Conservation (phyloP, 345 rosid species). For the Arabidopsis arenosa region DNA sequence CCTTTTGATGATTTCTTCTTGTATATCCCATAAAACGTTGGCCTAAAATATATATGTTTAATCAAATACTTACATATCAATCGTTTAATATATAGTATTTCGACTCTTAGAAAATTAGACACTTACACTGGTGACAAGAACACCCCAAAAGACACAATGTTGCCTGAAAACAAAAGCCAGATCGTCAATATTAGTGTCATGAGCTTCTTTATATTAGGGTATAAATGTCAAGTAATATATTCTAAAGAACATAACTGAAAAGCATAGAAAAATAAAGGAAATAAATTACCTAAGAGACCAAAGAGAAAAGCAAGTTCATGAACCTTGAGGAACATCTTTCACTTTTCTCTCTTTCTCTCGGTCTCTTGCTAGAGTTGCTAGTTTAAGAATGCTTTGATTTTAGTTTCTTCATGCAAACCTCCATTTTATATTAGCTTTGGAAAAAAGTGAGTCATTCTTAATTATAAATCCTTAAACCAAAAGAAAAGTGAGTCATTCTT, state of each 20-base stretch:
- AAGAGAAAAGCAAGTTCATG: conserved; percentile 60
- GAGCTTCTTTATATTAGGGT: too few species aligned
- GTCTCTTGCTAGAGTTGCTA: not conserved
- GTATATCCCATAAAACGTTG: conserved; percentile 63
- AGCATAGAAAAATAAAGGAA: not conserved
- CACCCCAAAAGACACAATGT: conserved; percentile 67
- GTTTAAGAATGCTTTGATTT: conserved; percentile 28
- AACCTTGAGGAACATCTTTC: conserved; percentile 39
- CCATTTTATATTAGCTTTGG: conserved; percentile 38
- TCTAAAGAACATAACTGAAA: not conserved
- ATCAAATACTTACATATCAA: not conserved
- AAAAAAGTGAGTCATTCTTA: not conserved
- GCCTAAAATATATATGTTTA: conserved; percentile 47
- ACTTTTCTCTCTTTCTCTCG: conserved; percentile 15
- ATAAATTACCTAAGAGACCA: conserved; percentile 65
- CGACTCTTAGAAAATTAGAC: not conserved
- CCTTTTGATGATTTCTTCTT: conserved; percentile 77
- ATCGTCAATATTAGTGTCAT: too few species aligned
- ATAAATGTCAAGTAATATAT: not conserved
- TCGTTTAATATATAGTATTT: not conserved
- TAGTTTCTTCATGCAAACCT: conserved; percentile 25
- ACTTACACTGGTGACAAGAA: conserved; percentile 87
- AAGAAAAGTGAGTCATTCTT: conserved; percentile 16
- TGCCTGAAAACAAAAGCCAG: conserved; percentile 51
- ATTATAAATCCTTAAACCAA: too few species aligned